These are phyloP conservation scores for Cordyceps tenuipes DNA, from an alignment of 2,329 filamentous ascomycete species.

Conservation along the genomic window DNA sequence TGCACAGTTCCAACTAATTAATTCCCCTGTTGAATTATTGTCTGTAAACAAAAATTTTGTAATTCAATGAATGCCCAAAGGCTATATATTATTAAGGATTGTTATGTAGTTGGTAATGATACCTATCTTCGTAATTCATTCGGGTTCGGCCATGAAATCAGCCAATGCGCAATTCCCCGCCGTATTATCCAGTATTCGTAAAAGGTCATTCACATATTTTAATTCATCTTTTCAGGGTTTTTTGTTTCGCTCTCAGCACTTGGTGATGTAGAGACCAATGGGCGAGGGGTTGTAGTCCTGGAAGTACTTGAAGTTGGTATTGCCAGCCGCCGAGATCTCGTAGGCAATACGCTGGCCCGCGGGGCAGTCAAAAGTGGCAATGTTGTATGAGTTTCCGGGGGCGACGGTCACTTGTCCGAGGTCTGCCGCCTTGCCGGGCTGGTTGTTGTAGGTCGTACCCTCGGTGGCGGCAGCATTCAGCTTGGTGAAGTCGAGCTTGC, in stretches of 20 bases:
- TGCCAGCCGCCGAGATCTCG: constrained; percentile 39
- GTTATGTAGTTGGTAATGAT: constrained; percentile 10
- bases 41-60: neutral
- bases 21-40: neutral
- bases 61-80: neutral
- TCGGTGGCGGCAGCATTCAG: constrained; percentile 37
- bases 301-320: constrained; percentile 50
- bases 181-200: neutral
- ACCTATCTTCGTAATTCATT: constrained; percentile 1
- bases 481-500: constrained; percentile 43
- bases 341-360: constrained; percentile 43
- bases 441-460: constrained; percentile 45
- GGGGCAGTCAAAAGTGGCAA: constrained; percentile 46
- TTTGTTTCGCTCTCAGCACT: constrained; percentile 16
- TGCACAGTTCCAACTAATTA: too few species aligned
- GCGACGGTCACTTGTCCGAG: constrained; percentile 35
- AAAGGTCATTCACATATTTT: neutral
- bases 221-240: neutral
- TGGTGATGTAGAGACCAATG: constrained; percentile 32
- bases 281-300: constrained; percentile 51
- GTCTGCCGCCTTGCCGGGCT: constrained; percentile 36
- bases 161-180: neutral
- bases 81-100: constrained; percentile 10
- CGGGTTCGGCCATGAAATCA: neutral
- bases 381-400: constrained; percentile 45